Evolutionary conservation across 306 rosid species (phyloP).

Genomic region (Dryas octopetala): DNA sequence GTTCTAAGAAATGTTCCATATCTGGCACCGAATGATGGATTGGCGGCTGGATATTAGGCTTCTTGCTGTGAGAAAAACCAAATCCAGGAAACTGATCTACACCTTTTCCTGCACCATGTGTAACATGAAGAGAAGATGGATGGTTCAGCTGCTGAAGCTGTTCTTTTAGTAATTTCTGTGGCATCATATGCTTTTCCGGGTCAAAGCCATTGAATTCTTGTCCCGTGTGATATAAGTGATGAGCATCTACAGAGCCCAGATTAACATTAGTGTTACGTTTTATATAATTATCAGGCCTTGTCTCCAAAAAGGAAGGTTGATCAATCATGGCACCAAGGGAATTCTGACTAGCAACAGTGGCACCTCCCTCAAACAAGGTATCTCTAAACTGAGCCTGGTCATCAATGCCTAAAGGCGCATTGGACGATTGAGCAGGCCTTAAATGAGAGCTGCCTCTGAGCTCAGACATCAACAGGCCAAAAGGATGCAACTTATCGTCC

Average conservation of each 20-base stretch:
- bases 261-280: conserved; percentile 35
- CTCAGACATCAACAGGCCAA: conserved; percentile 69
- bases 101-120: conserved; percentile 40
- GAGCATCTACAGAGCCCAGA: conserved; percentile 47
- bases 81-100: conserved; percentile 48
- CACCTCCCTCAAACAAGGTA: conserved; percentile 42
- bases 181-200: conserved; percentile 40
- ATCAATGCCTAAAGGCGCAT: conserved; percentile 45
- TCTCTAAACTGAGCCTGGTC: conserved; percentile 55
- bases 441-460: conserved; percentile 53
- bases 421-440: conserved; percentile 54
- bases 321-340: conserved; percentile 41
- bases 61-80: conserved; percentile 39
- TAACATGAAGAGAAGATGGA: conserved; percentile 39
- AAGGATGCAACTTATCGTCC: conserved; percentile 65
- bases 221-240: conserved; percentile 39
- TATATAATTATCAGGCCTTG: conserved; percentile 44
- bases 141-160: conserved; percentile 47
- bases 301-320: conserved; percentile 45
- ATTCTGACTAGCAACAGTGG: conserved; percentile 34
- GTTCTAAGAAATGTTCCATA: conserved; percentile 47
- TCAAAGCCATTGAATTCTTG: conserved; percentile 41
- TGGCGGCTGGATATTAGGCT: conserved; percentile 43
- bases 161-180: conserved; percentile 48
- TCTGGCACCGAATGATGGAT: conserved; percentile 51